These are phyloP conservation scores for Pichia inconspicua DNA, from an alignment of 1,139 yeast species.

Conservation along the genomic window DNA sequence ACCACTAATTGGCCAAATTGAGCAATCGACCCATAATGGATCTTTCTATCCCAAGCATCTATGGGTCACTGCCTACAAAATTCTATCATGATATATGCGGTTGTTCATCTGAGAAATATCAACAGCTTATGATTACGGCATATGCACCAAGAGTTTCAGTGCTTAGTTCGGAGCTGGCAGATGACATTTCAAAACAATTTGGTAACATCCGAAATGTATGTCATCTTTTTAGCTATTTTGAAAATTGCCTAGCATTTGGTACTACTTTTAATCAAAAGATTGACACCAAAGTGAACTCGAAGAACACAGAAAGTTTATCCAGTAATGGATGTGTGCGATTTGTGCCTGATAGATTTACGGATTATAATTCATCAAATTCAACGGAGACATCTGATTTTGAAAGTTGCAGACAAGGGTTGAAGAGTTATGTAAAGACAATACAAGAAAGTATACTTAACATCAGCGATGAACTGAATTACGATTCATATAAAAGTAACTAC, in stretches of 20 bases:
- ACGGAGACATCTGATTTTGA: constrained; percentile 21
- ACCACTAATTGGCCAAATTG: no score
- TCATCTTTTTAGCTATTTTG: constrained; percentile 23
- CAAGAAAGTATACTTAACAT: constrained; percentile 10
- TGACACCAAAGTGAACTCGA: neutral
- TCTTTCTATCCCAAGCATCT: constrained; percentile 14
- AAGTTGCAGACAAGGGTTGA: constrained; percentile 12
- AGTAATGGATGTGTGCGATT: constrained; percentile 12
- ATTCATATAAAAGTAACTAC: constrained; percentile 3
- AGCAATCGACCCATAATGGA: constrained; percentile 8
- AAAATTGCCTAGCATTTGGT: constrained; percentile 18
- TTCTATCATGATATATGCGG: constrained; percentile 22
- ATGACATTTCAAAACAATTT: constrained; percentile 8
- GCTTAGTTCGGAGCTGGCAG: constrained; percentile 9
- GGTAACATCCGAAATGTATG: constrained; percentile 2
- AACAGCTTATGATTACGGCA: constrained; percentile 19
- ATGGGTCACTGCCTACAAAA: constrained; percentile 10
- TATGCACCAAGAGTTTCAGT: constrained; percentile 18
- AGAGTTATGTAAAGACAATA: constrained; percentile 18
- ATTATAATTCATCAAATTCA: neutral
- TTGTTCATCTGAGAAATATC: constrained; percentile 21
- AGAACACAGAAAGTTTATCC: neutral
- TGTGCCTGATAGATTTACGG: constrained; percentile 8
- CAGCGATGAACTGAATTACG: neutral
- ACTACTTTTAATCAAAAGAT: constrained; percentile 7